Conservation (phyloP, 2,329 filamentous ascomycete species). For the Pseudogymnoascus sp. region DNA sequence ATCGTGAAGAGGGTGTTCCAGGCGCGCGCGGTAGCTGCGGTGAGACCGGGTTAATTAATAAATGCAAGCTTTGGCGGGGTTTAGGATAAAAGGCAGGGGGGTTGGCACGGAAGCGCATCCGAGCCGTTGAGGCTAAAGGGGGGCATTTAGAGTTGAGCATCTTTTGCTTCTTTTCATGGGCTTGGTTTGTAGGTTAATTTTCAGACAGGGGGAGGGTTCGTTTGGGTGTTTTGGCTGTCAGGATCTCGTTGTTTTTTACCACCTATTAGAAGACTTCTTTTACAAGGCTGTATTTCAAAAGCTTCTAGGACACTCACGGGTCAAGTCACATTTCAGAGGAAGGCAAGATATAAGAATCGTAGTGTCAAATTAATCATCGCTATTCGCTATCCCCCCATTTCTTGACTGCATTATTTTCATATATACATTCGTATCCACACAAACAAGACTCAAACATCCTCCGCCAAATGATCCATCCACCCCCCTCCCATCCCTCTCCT, state of each 20-base stretch:
- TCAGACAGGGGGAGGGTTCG: not conserved
- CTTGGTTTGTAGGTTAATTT: not conserved
- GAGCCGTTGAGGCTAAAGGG: constrained; percentile 1
- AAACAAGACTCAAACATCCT: not conserved
- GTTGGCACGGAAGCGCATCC: not conserved
- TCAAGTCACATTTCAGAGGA: not conserved
- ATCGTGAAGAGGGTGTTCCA: not conserved
- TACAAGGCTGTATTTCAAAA: not conserved
- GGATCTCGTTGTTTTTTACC: not conserved
- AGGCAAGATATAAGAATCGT: not conserved
- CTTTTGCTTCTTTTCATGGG: not conserved
- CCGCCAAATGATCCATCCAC: not conserved
- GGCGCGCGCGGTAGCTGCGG: not conserved
- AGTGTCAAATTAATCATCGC: constrained; percentile 4
- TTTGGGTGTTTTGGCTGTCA: not conserved
- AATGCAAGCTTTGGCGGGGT: not conserved
- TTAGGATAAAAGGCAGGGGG: not conserved
- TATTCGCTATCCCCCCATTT: constrained; percentile 3
- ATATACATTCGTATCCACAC: constrained; percentile 6
- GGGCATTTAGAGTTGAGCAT: not conserved
- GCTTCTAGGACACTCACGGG: not conserved
- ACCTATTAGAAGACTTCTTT: not conserved
- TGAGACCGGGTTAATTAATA: not conserved
- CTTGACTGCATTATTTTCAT: constrained; percentile 5
- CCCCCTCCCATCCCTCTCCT: not conserved